These are phyloP conservation scores for Coemansia umbellata DNA, from an alignment of 192 early-diverging fungal genomes.

Conservation along the genomic window DNA sequence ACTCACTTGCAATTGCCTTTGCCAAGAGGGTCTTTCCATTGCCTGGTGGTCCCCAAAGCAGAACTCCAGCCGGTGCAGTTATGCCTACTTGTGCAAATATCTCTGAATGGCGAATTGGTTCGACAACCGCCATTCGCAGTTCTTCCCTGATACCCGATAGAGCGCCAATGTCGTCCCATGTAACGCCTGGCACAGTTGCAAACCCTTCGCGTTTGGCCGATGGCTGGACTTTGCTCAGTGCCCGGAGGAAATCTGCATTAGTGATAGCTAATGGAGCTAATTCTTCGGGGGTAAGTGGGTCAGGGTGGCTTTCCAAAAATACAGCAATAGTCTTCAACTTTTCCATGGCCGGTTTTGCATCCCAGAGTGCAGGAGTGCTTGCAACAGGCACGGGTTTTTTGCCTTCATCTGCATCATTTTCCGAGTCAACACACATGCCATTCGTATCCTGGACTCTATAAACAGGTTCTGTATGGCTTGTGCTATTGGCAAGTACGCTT, in stretches of 20 bases:
- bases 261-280: conserved; percentile 80
- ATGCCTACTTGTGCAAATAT: conserved; percentile 87
- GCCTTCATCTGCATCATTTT: background rate
- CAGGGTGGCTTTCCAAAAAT: conserved; percentile 68
- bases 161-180: conserved; percentile 97
- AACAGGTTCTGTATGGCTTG: conserved; percentile 2
- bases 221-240: conserved; percentile 89
- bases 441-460: background rate
- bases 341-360: conserved; percentile 32
- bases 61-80: conserved; percentile 83
- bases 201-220: conserved; percentile 98
- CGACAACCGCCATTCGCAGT: conserved; percentile 91
- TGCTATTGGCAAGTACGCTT: background rate
- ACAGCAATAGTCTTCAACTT: conserved; percentile 64
- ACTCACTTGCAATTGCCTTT: conserved; percentile 97
- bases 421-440: conserved; percentile 2
- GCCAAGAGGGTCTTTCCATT: conserved; percentile 98
- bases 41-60: conserved; percentile 97
- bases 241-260: conserved; percentile 79
- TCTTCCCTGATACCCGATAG: conserved; percentile 81
- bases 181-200: conserved; percentile 93
- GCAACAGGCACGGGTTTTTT: background rate
- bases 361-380: conserved; percentile 37
- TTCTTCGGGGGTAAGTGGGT: conserved; percentile 74
- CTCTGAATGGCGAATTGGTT: conserved; percentile 90